phyloP scores from a whole-genome alignment of 257 asterid species.

The Buddleja alternifolia region DNA sequence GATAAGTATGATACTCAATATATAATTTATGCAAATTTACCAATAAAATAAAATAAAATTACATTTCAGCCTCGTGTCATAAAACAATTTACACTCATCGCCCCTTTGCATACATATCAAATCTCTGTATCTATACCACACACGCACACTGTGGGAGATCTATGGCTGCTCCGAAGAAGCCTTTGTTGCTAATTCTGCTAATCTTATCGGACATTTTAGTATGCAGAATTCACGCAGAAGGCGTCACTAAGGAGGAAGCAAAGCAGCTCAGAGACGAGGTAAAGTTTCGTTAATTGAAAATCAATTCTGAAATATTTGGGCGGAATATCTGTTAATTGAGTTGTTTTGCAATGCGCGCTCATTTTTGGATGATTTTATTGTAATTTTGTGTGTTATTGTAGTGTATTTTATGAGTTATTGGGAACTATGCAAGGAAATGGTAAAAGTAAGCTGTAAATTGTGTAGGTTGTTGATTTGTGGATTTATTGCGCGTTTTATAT shows the following conservation, averaged over 20 bases:
- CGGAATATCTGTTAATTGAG: background rate
- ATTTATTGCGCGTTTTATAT: background rate
- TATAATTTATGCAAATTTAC: no score
- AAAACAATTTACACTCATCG: background rate
- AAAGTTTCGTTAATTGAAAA: conserved; percentile 15
- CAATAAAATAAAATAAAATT: no score
- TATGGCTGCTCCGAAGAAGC: conserved; percentile 61
- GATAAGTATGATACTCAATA: no score
- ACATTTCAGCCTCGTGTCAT: no score
- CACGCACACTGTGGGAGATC: conserved; percentile 37
- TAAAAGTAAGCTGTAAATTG: background rate
- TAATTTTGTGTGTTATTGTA: background rate
- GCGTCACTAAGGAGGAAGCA: conserved; percentile 82
- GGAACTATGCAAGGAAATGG: background rate
- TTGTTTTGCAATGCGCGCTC: background rate
- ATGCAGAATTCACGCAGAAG: conserved; percentile 54
- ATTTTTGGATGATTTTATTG: conserved; percentile 15
- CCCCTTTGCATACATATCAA: background rate
- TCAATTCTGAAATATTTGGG: conserved; percentile 11
- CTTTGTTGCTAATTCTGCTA: conserved; percentile 46
- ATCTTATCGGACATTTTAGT: conserved; percentile 45
- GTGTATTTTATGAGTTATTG: conserved; percentile 12
- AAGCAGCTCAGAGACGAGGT: conserved; percentile 92
- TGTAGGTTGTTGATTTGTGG: conserved; percentile 8
- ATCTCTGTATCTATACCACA: conserved; percentile 21